These are phyloP conservation scores for Obelidium mucronatum DNA, from an alignment of 192 early-diverging fungal genomes.

Conservation along the genomic window DNA sequence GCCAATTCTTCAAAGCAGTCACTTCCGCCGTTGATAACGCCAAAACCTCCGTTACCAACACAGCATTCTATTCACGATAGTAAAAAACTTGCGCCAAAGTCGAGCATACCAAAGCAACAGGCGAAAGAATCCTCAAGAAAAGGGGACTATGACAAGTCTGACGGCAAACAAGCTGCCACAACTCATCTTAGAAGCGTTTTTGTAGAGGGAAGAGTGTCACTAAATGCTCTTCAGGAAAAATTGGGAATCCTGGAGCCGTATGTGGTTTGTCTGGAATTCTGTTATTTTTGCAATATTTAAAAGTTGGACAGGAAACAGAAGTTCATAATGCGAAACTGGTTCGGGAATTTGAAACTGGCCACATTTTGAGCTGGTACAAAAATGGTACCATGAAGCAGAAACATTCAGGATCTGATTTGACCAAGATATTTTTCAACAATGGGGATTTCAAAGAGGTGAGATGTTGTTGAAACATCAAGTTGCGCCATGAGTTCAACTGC, in stretches of 20 bases:
- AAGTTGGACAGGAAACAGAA: too few species aligned
- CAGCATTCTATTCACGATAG: neutral
- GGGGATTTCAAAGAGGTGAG: conserved; percentile 47
- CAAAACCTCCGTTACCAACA: neutral
- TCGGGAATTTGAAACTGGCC: too few species aligned
- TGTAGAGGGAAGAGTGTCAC: neutral
- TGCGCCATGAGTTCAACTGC: neutral
- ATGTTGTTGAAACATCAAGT: neutral
- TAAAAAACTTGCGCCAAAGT: too few species aligned
- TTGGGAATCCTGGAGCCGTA: conserved; percentile 1
- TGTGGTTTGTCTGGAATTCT: too few species aligned
- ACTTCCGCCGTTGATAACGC: neutral
- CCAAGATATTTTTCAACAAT: conserved; percentile 38
- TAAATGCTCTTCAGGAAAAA: conserved; percentile 22
- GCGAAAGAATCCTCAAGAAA: too few species aligned
- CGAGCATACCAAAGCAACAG: too few species aligned
- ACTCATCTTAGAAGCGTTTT: too few species aligned
- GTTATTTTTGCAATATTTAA: too few species aligned
- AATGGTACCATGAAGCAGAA: conserved; percentile 43
- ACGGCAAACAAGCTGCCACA: too few species aligned
- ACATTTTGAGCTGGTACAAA: conserved; percentile 20
- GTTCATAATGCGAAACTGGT: too few species aligned
- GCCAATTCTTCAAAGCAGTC: neutral
- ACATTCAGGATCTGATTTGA: conserved; percentile 3
- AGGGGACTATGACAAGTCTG: too few species aligned